These are phyloP conservation scores for Metschnikowia cubensis DNA, from an alignment of 805 yeast genomes.

Conservation along the genomic window DNA sequence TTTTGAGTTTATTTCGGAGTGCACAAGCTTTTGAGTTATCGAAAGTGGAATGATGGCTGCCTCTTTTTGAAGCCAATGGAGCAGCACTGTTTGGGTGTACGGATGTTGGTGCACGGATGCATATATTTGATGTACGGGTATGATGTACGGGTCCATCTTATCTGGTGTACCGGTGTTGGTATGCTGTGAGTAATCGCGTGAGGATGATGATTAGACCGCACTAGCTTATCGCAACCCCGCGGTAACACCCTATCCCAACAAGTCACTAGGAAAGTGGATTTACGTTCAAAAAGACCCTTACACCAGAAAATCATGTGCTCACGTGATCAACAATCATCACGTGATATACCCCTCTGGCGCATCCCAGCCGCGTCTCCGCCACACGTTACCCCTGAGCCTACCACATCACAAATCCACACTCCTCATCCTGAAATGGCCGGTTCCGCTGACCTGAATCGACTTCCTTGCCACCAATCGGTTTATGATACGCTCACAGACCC, in stretches of 20 bases:
- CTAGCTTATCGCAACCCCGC: not conserved
- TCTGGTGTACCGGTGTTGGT: too few species aligned
- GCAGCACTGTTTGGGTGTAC: too few species aligned
- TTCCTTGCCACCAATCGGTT: conserved; percentile 36
- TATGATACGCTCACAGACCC: conserved; percentile 39
- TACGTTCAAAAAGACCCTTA: not conserved
- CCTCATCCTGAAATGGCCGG: not conserved
- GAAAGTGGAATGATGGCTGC: too few species aligned
- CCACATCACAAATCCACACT: conserved; percentile 1
- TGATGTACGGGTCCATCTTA: too few species aligned
- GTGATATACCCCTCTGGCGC: not conserved
- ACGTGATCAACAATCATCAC: not conserved
- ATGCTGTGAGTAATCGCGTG: too few species aligned
- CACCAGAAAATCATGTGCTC: not conserved
- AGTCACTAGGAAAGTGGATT: too few species aligned
- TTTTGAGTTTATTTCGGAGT: too few species aligned
- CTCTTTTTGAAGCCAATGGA: too few species aligned
- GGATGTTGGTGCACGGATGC: too few species aligned
- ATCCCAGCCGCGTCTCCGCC: conserved; percentile 2
- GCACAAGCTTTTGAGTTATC: too few species aligned
- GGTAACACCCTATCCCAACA: not conserved
- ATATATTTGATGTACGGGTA: too few species aligned
- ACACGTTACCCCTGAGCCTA: not conserved
- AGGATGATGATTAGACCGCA: too few species aligned
- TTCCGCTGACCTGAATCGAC: conserved; percentile 20